Evolutionary conservation across 495 filamentous ascomycete genomes (phyloP).

Genomic region (Trichoderma erinaceum): DNA sequence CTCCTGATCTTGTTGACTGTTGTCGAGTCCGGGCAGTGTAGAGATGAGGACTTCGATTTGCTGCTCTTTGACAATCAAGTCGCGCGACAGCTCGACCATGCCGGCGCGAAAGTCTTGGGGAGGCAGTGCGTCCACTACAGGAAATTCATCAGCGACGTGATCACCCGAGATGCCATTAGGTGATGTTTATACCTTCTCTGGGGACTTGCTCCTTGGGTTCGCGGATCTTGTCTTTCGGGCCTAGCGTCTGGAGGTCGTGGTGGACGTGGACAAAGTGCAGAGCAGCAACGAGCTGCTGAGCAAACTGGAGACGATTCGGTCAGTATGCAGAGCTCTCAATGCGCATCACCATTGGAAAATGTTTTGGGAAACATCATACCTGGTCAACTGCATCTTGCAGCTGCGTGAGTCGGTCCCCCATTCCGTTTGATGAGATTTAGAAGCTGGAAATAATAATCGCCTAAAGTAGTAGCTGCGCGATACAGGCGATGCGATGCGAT

Average conservation of each 20-base stretch:
- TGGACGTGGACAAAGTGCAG: slow-evolving; percentile 77
- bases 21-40: slow-evolving; percentile 77
- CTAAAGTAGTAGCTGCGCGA: neutral
- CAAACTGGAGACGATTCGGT: slow-evolving; percentile 50
- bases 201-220: slow-evolving; percentile 46
- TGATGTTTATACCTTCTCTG: slow-evolving; percentile 29
- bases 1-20: slow-evolving; percentile 77
- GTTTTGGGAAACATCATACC: slow-evolving; percentile 36
- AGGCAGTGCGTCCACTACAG: slow-evolving; percentile 52
- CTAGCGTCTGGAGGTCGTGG: slow-evolving; percentile 67
- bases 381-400: slow-evolving; percentile 92
- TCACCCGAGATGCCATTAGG: too few species aligned
- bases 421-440: slow-evolving; percentile 30
- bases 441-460: neutral
- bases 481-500: neutral
- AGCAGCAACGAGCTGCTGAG: slow-evolving; percentile 81
- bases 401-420: slow-evolving; percentile 90
- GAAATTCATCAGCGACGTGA: slow-evolving; percentile 16
- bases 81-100: slow-evolving; percentile 75
- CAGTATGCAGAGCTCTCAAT: neutral
- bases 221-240: slow-evolving; percentile 50
- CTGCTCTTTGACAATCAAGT: slow-evolving; percentile 85
- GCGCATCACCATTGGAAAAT: neutral
- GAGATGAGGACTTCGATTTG: slow-evolving; percentile 87
- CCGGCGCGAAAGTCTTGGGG: slow-evolving; percentile 61